Percentiles rank a stretch among this genome's conserved stretches.
Evolutionary conservation across 176 grass and related monocot species (phyloP).

Genomic region (Avena sativa): DNA sequence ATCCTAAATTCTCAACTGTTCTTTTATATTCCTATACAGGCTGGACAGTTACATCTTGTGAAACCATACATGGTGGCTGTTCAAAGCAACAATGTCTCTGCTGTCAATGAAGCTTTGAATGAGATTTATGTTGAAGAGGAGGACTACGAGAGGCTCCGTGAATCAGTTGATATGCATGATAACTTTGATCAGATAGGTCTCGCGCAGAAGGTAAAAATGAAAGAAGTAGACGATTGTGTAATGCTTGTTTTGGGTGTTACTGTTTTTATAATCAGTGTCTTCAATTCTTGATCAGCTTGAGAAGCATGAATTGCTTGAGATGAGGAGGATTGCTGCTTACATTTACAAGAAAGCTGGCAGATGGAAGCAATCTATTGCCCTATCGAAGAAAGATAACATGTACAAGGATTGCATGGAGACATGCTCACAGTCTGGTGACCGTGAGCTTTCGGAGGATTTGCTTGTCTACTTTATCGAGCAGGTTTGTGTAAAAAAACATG

Average conservation of each 20-base stretch:
- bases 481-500: constrained; percentile 46
- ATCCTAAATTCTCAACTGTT: constrained; percentile 25
- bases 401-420: constrained; percentile 99
- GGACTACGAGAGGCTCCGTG: constrained; percentile 89
- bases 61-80: constrained; percentile 99
- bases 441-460: constrained; percentile 88
- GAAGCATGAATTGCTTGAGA: constrained; percentile 98
- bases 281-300: constrained; percentile 69
- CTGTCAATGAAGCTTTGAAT: constrained; percentile 97
- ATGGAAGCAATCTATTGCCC: constrained; percentile 95
- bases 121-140: constrained; percentile 97
- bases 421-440: constrained; percentile 93
- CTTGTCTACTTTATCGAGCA: constrained; percentile 97
- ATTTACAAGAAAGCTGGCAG: constrained; percentile 99
- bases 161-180: constrained; percentile 97
- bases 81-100: constrained; percentile 96
- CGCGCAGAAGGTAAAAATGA: constrained; percentile 81
- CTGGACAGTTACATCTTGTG: constrained; percentile 89
- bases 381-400: constrained; percentile 97
- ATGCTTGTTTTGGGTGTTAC: constrained; percentile 9
- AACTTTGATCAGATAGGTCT: constrained; percentile 99
- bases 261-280: constrained; percentile 32
- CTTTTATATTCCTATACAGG: constrained; percentile 56
- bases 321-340: constrained; percentile 98
- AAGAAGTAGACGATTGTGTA: not conserved